phyloP scores from a whole-genome alignment of 2,329 filamentous ascomycete genomes.

The Epichloe glyceriae region DNA sequence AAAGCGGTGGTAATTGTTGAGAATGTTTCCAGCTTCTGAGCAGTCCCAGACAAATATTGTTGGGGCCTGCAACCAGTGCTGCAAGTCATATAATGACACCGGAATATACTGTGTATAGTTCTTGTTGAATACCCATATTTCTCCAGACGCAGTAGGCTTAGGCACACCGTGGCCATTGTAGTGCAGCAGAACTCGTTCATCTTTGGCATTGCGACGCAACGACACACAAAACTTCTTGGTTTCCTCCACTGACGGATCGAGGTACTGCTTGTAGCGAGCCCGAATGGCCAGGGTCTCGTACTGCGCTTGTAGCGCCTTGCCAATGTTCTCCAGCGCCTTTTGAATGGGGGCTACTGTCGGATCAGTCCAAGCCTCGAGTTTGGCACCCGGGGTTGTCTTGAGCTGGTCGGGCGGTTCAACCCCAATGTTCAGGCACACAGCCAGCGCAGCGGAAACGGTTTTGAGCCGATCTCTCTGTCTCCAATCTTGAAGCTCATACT shows the following conservation, averaged over 20 bases:
- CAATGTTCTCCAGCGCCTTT: conserved; percentile 86
- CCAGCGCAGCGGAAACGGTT: conserved; percentile 88
- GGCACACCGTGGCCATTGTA: conserved; percentile 98
- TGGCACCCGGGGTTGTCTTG: conserved; percentile 86
- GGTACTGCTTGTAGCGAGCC: conserved; percentile 93
- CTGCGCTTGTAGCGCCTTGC: conserved; percentile 88
- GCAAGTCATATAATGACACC: conserved; percentile 85
- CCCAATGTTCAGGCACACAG: conserved; percentile 91
- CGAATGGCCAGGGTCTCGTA: conserved; percentile 92
- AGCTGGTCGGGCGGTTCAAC: conserved; percentile 95
- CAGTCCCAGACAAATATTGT: conserved; percentile 98
- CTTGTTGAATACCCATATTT: conserved; percentile 99
- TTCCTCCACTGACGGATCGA: conserved; percentile 94
- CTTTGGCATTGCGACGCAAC: conserved; percentile 80
- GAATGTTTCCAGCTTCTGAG: conserved; percentile 89
- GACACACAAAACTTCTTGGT: conserved; percentile 94
- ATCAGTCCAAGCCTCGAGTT: conserved; percentile 94
- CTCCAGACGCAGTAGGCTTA: conserved; percentile 85
- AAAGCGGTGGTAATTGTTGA: conserved; percentile 87
- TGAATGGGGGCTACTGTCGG: conserved; percentile 67
- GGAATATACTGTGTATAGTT: conserved; percentile 99
- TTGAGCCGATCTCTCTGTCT: conserved; percentile 93
- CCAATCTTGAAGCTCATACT: conserved; percentile 74
- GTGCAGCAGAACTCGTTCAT: conserved; percentile 91
- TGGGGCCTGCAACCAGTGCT: conserved; percentile 89